Evolutionary conservation across 371 early-diverging fungal species (phyloP), one percentile per base, ranked within the genome.

Genomic region (Chytridiales sp.): DNA sequence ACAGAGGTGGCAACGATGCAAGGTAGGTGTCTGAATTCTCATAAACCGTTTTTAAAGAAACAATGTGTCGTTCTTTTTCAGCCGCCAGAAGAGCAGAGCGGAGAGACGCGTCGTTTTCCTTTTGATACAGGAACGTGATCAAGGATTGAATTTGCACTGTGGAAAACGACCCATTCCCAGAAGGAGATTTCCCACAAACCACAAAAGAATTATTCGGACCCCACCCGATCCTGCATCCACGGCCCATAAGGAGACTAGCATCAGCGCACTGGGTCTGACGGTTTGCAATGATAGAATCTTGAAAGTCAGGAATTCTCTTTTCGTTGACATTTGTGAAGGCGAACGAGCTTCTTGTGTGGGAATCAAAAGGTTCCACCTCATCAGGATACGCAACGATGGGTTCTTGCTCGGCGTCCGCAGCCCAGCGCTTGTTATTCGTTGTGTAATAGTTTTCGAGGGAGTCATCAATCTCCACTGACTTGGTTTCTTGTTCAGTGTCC

Each of bases 171-270:
- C 22, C n/a, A 21, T 8, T 32, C 26, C 31, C 47, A 36, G 46
- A 30, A 30, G 22, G 24, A 32, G 46, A 46, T 22, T 21, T 19
- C 22, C 75, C 69, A 49, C 63, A 39, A 29, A 64, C 53, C 2
- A 84, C 82, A 34, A 90, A 69, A 40, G 59, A 53, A n/a, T 89
- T 90, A 51, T 76, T 77, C 0, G 84, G 84, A 0, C 88, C 91
- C 85, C 89, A 92, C 0, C 90, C 87, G 0, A 85, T 90, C 31
- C 90, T 76, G 61, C 80, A 90, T 44, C 83, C 81, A 29, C 88
- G 82, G 13, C 85, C 85, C 82, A 89, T 83, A 73, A 74, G 75
- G 36, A 89, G 56, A 0, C 90, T 87, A 3, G 87, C 85, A 72
- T 89, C 88, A 3, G 64, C 57, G 22, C 50, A 19, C 3, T 52